Evolutionary conservation across 1,284 basidiomycete genomes (phyloP).

Genomic region (Vanrija sp.): DNA sequence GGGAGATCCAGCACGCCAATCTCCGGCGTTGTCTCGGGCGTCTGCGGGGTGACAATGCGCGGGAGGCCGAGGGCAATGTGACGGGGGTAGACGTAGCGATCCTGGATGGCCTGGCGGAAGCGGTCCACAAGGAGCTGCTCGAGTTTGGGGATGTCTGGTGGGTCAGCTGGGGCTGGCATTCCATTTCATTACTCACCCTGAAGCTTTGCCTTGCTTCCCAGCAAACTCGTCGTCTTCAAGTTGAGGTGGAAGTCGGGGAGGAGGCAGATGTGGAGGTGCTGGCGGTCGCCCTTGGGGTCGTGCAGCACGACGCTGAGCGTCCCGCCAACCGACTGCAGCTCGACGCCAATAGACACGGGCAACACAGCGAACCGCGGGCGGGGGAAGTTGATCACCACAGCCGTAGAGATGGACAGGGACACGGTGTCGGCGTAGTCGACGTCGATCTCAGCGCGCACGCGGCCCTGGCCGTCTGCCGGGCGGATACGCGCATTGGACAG

Average conservation of each 20-base stretch:
- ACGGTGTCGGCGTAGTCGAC: constrained; percentile 56
- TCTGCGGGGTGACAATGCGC: constrained; percentile 32
- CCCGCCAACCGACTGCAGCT: constrained; percentile 55
- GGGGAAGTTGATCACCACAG: constrained; percentile 57
- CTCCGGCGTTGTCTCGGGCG: constrained; percentile 18
- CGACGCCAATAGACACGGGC: constrained; percentile 55
- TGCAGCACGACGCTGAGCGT: constrained; percentile 49
- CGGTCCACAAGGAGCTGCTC: constrained; percentile 56
- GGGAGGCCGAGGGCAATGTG: constrained; percentile 51
- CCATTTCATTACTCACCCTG: constrained; percentile 42
- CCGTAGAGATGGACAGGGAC: constrained; percentile 54
- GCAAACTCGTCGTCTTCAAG: constrained; percentile 53
- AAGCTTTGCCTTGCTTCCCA: constrained; percentile 57
- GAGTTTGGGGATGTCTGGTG: constrained; percentile 56
- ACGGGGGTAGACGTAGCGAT: constrained; percentile 54
- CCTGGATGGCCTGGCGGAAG: constrained; percentile 52
- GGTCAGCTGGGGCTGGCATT: neutral
- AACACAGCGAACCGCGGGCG: constrained; percentile 56
- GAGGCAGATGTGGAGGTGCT: constrained; percentile 53
- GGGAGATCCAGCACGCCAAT: constrained; percentile 12
- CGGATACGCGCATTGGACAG: constrained; percentile 55
- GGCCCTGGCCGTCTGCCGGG: constrained; percentile 54
- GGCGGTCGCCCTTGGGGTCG: constrained; percentile 35
- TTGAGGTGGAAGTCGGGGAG: constrained; percentile 57
- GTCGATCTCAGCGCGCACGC: constrained; percentile 56